phyloP scores from a whole-genome alignment of 257 asterid genomes.

The Paulownia fortunei region DNA sequence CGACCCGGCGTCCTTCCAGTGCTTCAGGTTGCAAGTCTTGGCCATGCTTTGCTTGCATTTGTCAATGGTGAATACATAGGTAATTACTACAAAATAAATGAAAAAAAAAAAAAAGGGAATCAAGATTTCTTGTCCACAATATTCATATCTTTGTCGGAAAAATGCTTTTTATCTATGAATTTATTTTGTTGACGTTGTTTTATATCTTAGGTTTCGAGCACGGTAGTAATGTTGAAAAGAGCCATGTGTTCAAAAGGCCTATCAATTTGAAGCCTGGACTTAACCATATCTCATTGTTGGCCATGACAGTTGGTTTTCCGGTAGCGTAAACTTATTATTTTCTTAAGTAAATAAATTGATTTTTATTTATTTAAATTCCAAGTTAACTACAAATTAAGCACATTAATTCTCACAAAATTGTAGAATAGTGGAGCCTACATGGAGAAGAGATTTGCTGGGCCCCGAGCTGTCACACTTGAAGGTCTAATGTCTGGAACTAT shows the following conservation, averaged over 20 bases:
- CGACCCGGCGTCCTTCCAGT: conserved; percentile 64
- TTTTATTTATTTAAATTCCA: no score
- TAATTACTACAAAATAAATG: not conserved
- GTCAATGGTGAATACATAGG: conserved; percentile 78
- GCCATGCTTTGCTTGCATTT: conserved; percentile 84
- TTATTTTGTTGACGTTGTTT: no score
- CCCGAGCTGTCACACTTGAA: conserved; percentile 64
- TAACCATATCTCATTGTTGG: conserved; percentile 68
- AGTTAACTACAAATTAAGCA: no score
- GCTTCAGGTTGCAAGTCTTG: conserved; percentile 83
- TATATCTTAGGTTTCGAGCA: conserved; percentile 65
- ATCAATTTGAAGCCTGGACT: conserved; percentile 53
- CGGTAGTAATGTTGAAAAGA: conserved; percentile 82
- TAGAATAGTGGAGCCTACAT: conserved; percentile 97
- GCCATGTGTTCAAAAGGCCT: conserved; percentile 61
- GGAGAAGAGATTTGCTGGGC: conserved; percentile 97
- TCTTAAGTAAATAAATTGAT: not conserved
- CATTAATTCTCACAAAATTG: not conserved
- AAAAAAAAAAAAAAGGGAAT: no score
- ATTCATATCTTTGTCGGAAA: no score
- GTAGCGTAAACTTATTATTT: conserved; percentile 44
- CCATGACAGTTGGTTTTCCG: conserved; percentile 80
- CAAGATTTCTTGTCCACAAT: not conserved
- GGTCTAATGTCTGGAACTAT: conserved; percentile 93
- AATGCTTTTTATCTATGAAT: no score